Evolutionary conservation across 805 yeast genomes (phyloP).

Genomic region (Brettanomyces nanus): DNA sequence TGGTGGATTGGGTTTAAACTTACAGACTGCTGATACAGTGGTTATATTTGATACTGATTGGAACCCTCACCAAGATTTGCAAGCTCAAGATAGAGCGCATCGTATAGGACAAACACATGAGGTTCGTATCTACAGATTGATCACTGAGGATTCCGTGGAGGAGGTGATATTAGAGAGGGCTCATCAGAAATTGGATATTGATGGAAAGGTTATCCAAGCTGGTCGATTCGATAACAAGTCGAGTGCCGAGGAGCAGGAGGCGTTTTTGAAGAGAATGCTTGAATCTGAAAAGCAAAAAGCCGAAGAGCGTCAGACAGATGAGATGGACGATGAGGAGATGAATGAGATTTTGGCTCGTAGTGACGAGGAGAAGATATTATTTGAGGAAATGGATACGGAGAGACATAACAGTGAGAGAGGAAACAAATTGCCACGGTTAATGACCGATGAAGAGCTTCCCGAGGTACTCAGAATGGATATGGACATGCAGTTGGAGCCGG

Average conservation of each 20-base stretch:
- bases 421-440: slow-evolving; percentile 38
- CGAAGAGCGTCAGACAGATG: slow-evolving; percentile 34
- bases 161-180: slow-evolving; percentile 79
- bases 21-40: slow-evolving; percentile 84
- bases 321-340: slow-evolving; percentile 59
- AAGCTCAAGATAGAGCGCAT: slow-evolving; percentile 87
- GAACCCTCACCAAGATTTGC: slow-evolving; percentile 90
- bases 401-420: slow-evolving; percentile 32
- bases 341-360: slow-evolving; percentile 65
- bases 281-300: slow-evolving; percentile 57
- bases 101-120: slow-evolving; percentile 87
- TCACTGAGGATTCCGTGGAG: slow-evolving; percentile 76
- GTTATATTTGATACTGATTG: slow-evolving; percentile 83
- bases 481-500: slow-evolving; percentile 33
- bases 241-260: slow-evolving; percentile 83
- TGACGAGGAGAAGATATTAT: slow-evolving; percentile 50
- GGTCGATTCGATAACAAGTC: slow-evolving; percentile 86
- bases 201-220: slow-evolving; percentile 85
- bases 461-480: slow-evolving; percentile 63
- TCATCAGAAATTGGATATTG: slow-evolving; percentile 74
- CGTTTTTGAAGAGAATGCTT: slow-evolving; percentile 57
- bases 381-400: slow-evolving; percentile 53
- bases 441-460: slow-evolving; percentile 69
- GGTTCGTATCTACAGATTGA: slow-evolving; percentile 71
- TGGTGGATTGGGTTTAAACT: slow-evolving; percentile 80